Conservation (phyloP, 106 monocot species). For the Platanthera guangdongensis region DNA sequence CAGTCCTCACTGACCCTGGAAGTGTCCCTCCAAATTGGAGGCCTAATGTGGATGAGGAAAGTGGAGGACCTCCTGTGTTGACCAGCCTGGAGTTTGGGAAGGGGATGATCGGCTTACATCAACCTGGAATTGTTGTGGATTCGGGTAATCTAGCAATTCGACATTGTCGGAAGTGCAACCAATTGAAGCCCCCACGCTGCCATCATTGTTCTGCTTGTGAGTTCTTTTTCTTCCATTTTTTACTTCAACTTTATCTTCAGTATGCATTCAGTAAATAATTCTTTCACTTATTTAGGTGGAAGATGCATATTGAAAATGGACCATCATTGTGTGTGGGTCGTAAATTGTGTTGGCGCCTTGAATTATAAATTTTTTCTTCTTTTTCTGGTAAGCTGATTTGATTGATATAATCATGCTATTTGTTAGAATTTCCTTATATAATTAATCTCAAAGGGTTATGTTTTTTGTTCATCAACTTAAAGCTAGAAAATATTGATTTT, state of each 20-base stretch:
- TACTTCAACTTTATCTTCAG: neutral
- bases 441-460: too few species aligned
- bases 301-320: constrained; percentile 64
- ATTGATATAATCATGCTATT: neutral
- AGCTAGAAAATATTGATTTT: too few species aligned
- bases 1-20: constrained; percentile 49
- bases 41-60: constrained; percentile 41
- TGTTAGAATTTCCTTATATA: neutral
- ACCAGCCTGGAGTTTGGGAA: constrained; percentile 20
- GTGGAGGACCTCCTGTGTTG: constrained; percentile 29
- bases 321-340: constrained; percentile 68
- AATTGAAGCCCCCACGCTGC: constrained; percentile 50
- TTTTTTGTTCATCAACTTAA: too few species aligned
- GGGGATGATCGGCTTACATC: constrained; percentile 23
- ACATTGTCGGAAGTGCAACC: constrained; percentile 52
- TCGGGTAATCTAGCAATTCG: constrained; percentile 19
- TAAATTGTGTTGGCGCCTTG: constrained; percentile 60
- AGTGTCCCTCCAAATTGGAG: constrained; percentile 48
- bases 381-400: constrained; percentile 40
- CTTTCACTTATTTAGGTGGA: constrained; percentile 28
- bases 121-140: constrained; percentile 20
- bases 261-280: neutral
- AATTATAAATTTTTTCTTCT: constrained; percentile 70
- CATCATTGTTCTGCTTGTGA: constrained; percentile 65
- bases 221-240: neutral